Percentiles rank a stretch among this genome's conserved stretches.
These are phyloP conservation scores for Microthyrium microscopicum DNA, from an alignment of 2,329 filamentous ascomycete genomes.

Conservation along the genomic window DNA sequence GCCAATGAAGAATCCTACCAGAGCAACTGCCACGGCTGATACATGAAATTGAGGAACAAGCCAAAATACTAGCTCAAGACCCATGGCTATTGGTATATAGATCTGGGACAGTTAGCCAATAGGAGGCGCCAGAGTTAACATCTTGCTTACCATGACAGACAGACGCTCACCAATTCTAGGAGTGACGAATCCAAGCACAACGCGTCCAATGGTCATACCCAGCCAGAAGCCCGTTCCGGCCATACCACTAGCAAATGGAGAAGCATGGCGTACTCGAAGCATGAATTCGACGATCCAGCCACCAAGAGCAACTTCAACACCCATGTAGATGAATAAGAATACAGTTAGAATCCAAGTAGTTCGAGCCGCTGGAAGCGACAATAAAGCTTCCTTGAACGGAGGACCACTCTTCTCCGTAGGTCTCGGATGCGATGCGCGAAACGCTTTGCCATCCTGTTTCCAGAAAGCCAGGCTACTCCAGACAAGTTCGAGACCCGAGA, in stretches of 20 bases:
- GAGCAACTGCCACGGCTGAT: constrained; percentile 51
- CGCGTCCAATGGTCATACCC: constrained; percentile 57
- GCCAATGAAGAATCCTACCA: constrained; percentile 66
- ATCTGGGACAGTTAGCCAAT: constrained; percentile 22
- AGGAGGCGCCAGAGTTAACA: constrained; percentile 9
- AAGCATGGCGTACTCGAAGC: constrained; percentile 56
- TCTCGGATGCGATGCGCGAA: constrained; percentile 34
- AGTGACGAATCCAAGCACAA: constrained; percentile 62
- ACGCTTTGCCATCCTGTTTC: constrained; percentile 39
- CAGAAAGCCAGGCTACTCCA: constrained; percentile 43
- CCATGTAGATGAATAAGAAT: constrained; percentile 67
- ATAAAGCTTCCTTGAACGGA: constrained; percentile 34
- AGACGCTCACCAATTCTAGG: constrained; percentile 54
- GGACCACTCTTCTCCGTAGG: constrained; percentile 29
- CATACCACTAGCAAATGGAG: constrained; percentile 56
- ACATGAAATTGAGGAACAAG: constrained; percentile 61
- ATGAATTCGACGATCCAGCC: constrained; percentile 82
- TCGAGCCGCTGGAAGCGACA: constrained; percentile 26
- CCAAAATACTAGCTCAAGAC: constrained; percentile 60
- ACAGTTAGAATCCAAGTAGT: constrained; percentile 57
- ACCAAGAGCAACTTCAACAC: constrained; percentile 57
- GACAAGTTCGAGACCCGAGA: constrained; percentile 35
- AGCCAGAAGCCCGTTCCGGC: constrained; percentile 72
- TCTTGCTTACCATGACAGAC: constrained; percentile 28
- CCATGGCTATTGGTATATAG: constrained; percentile 50